Conservation (phyloP, 768 basidiomycete species). For the Multifurca ochricompacta region DNA sequence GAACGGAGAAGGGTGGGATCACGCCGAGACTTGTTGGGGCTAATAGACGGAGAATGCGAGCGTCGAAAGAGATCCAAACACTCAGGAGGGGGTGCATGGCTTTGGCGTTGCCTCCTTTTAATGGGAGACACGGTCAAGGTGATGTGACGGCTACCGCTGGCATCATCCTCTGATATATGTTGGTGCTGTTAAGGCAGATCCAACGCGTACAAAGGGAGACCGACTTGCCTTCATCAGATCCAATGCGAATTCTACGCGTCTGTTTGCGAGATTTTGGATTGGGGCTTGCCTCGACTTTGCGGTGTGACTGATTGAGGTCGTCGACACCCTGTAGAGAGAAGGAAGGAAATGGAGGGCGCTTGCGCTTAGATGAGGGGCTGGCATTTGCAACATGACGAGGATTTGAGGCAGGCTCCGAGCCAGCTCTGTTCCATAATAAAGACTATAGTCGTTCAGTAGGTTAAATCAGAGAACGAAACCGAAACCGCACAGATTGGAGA, state of each 20-base stretch:
- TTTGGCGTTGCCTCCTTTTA: slow-evolving; percentile 18
- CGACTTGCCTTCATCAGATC: slow-evolving; percentile 5
- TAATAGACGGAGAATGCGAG: slow-evolving; percentile 15
- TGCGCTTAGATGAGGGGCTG: slow-evolving; percentile 31
- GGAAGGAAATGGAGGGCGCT: slow-evolving; percentile 27
- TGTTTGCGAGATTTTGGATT: slow-evolving; percentile 58
- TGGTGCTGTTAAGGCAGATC: neutral
- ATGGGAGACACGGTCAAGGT: neutral
- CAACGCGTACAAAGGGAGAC: neutral
- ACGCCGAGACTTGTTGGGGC: slow-evolving; percentile 24
- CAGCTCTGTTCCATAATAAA: slow-evolving; percentile 19
- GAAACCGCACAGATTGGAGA: slow-evolving; percentile 10
- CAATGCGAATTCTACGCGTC: neutral
- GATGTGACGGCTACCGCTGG: neutral
- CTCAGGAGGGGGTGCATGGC: slow-evolving; percentile 17
- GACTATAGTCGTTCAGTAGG: slow-evolving; percentile 8
- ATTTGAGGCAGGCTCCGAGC: slow-evolving; percentile 18
- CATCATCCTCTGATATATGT: neutral
- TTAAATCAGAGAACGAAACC: slow-evolving; percentile 13
- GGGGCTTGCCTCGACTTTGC: slow-evolving; percentile 38
- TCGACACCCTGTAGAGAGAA: slow-evolving; percentile 6
- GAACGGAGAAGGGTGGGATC: slow-evolving; percentile 30
- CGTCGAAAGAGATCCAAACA: slow-evolving; percentile 20
- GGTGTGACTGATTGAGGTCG: slow-evolving; percentile 15
- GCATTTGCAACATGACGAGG: neutral